phyloP scores from a whole-genome alignment of 306 rosid species.

The Comarum palustre region DNA sequence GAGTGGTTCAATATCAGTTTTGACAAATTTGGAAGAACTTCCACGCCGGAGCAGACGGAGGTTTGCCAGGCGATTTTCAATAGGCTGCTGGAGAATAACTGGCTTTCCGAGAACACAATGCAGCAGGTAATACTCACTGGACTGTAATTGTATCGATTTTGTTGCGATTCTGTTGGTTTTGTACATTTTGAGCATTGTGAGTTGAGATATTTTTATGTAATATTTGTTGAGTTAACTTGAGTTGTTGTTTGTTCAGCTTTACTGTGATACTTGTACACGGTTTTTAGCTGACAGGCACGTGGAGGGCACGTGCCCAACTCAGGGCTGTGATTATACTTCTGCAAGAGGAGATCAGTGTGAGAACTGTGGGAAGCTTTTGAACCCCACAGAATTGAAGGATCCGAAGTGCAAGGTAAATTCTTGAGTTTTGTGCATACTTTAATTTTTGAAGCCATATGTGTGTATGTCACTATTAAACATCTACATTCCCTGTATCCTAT shows the following conservation, averaged over 20 bases:
- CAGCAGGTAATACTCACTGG: constrained; percentile 57
- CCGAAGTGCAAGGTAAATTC: constrained; percentile 85
- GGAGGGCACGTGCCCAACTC: constrained; percentile 85
- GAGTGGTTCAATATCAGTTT: constrained; percentile 83
- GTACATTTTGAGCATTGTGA: background rate
- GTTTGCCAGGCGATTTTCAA: constrained; percentile 81
- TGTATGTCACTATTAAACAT: background rate
- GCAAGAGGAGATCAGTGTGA: constrained; percentile 98
- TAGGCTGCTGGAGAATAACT: constrained; percentile 55
- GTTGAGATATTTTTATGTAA: background rate
- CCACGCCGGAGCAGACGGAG: constrained; percentile 80
- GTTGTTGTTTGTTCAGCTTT: constrained; percentile 56
- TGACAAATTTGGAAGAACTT: constrained; percentile 93
- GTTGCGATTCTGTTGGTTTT: background rate
- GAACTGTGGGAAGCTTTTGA: constrained; percentile 85
- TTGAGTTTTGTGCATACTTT: background rate
- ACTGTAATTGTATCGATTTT: background rate
- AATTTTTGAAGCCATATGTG: background rate
- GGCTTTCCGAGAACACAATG: constrained; percentile 84
- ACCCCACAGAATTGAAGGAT: constrained; percentile 73
- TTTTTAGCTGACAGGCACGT: constrained; percentile 91
- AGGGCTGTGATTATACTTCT: constrained; percentile 76
- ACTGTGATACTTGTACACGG: constrained; percentile 71
- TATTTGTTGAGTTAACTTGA: constrained; percentile 15
- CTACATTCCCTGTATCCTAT: background rate